Base-by-base conservation (phyloP, 768 basidiomycete species). In the Candolleomyces aberdarensis region DNA sequence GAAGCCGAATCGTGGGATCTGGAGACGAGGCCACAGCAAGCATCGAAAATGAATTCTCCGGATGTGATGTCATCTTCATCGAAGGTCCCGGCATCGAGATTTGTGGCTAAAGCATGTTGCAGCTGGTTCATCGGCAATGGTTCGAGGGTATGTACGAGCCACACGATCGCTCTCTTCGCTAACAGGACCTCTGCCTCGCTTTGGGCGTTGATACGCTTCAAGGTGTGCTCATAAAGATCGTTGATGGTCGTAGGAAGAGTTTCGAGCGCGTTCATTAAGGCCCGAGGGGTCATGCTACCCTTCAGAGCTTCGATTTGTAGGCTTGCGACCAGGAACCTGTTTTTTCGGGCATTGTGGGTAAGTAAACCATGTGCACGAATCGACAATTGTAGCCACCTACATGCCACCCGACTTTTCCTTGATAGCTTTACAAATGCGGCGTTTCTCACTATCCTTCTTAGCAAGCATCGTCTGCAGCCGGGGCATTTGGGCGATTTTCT, bases 351-450 rank as follows among this genome's bases (percentile, higher is more conserved):
- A 40, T 7, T 3, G 36, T 39, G 36, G 11, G 9, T 43, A 14
- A 41, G 50, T 51, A 11, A 1, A 17, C 1, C 20, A 5, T 26
- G 15, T n/a, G 2, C n/a, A 32, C 1, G 2, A 36, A 36, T 6
- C 7, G 22, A 19, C 10, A 59, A 26, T 39, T 15, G 26, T 22
- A 22, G 19, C 3, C 29, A 40, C 57, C 9, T 29, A 59, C 58
- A 59, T 59, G 40, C 58, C 58, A 26, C 50, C 36, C n/a, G 58
- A 59, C 22, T 52, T 59, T 19, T 59, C 36, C 8, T 14, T n/a
- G 32, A 59, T 52, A 17, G 13, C 20, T 11, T 47, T 3, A 10
- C 41, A 17, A 15, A 43, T n/a, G 13, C 39, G 36, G 17, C 51
- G 14, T 17, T 52, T 19, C 13, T 50, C 15, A 6, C 32, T 26